phyloP scores from a whole-genome alignment of 2,329 filamentous ascomycete species.

The Botrytis cinerea region DNA sequence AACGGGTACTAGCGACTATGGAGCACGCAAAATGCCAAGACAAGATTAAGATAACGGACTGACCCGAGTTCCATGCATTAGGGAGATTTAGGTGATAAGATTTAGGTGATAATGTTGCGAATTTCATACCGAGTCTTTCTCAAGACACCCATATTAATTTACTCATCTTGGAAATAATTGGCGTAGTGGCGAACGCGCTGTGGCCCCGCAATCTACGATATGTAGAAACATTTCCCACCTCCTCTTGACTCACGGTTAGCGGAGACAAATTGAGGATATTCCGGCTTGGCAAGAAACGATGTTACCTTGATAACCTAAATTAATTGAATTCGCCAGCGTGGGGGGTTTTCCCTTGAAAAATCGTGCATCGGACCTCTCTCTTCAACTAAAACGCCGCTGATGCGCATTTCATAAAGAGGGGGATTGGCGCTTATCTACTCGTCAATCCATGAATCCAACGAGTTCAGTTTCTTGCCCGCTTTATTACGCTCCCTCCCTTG shows the following conservation, averaged over 20 bases:
- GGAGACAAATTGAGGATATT: background rate
- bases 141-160: conserved; percentile 1
- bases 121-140: background rate
- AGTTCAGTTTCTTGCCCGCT: background rate
- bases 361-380: background rate
- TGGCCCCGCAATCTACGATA: conserved; percentile 14
- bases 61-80: conserved; percentile 9
- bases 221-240: conserved; percentile 4
- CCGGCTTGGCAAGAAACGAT: conserved; percentile 18
- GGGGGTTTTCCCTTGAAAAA: background rate
- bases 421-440: conserved; percentile 18
- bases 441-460: conserved; percentile 12
- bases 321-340: background rate
- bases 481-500: background rate
- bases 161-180: conserved; percentile 17
- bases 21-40: conserved; percentile 8
- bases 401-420: conserved; percentile 14
- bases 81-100: conserved; percentile 11
- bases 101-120: background rate
- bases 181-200: background rate
- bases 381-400: background rate
- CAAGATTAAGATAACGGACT: conserved; percentile 10
- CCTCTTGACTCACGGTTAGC: conserved; percentile 6
- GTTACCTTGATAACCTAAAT: conserved; percentile 4
- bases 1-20: conserved; percentile 15